phyloP scores from a whole-genome alignment of 345 rosid genomes.

The Arabidopsis arenosa region DNA sequence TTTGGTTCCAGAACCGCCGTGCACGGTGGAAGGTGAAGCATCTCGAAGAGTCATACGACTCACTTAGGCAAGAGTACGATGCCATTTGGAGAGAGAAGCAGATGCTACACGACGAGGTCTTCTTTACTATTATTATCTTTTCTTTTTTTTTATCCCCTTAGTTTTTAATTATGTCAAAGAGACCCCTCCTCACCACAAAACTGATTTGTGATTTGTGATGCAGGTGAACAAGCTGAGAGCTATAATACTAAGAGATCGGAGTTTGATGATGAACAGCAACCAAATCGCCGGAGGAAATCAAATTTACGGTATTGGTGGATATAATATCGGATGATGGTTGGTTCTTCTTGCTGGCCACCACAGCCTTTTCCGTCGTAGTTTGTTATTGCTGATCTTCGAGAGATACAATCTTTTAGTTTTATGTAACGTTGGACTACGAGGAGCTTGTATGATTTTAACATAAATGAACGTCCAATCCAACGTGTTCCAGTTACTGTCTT shows the following conservation, averaged over 20 bases:
- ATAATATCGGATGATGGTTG: not conserved
- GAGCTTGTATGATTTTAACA: not conserved
- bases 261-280: conserved; percentile 7
- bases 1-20: conserved; percentile 84
- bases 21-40: conserved; percentile 83
- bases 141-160: too few relatives aligned
- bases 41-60: conserved; percentile 72
- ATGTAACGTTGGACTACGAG: not conserved
- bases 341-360: not conserved
- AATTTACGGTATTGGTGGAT: not conserved
- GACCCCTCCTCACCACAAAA: not conserved
- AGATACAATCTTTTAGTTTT: not conserved
- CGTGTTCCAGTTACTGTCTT: not conserved
- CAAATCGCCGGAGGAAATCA: not conserved
- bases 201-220: not conserved
- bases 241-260: not conserved
- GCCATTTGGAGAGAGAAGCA: conserved; percentile 64
- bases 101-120: conserved; percentile 73
- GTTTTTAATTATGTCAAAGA: not conserved
- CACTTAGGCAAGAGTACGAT: conserved; percentile 64
- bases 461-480: not conserved
- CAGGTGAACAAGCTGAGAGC: conserved; percentile 29
- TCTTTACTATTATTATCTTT: too few relatives aligned
- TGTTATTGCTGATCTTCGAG: not conserved
- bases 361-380: not conserved